A percentile compares a stretch with the other conserved stretches of the same genome.
Evolutionary conservation across 106 monocot species (phyloP).

Genomic region (Dioscorea alata): DNA sequence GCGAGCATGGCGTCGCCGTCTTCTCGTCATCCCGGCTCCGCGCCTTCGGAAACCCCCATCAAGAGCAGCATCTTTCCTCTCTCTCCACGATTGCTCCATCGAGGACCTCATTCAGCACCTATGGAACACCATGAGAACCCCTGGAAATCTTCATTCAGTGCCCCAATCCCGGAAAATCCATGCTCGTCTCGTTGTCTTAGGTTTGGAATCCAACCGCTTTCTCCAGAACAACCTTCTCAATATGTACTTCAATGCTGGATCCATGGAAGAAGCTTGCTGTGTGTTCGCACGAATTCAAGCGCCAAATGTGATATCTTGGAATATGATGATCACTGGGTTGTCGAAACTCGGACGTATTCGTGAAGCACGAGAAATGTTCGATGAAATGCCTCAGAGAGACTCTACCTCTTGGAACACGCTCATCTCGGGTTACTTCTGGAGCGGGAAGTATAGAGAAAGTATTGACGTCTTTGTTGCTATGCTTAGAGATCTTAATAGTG

Average conservation of each 20-base stretch:
- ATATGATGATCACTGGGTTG: slow-evolving; percentile 62
- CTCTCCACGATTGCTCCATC: background rate
- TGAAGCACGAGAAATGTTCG: slow-evolving; percentile 55
- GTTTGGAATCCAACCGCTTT: slow-evolving; percentile 48
- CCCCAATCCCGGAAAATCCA: slow-evolving; percentile 38
- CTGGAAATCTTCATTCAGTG: background rate
- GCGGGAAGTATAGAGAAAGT: slow-evolving; percentile 17
- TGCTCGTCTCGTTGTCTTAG: slow-evolving; percentile 36
- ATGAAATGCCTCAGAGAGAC: slow-evolving; percentile 65
- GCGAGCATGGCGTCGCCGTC: slow-evolving; percentile 17
- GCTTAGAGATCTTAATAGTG: slow-evolving; percentile 16
- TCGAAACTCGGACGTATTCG: slow-evolving; percentile 23
- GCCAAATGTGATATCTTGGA: slow-evolving; percentile 59
- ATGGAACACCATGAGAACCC: slow-evolving; percentile 22
- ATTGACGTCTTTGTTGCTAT: slow-evolving; percentile 43
- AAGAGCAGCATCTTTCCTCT: background rate
- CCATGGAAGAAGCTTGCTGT: slow-evolving; percentile 30
- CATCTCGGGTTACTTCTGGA: slow-evolving; percentile 52
- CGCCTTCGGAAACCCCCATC: background rate
- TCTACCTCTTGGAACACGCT: slow-evolving; percentile 68
- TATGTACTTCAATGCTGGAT: slow-evolving; percentile 42
- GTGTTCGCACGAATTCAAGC: slow-evolving; percentile 28
- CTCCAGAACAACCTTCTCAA: slow-evolving; percentile 67
- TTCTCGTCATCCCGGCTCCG: no score
- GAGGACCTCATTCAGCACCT: slow-evolving; percentile 26